Evolutionary conservation across 78 protist species (phyloP).

Genomic region (Dictyostelium brefeldianum): DNA sequence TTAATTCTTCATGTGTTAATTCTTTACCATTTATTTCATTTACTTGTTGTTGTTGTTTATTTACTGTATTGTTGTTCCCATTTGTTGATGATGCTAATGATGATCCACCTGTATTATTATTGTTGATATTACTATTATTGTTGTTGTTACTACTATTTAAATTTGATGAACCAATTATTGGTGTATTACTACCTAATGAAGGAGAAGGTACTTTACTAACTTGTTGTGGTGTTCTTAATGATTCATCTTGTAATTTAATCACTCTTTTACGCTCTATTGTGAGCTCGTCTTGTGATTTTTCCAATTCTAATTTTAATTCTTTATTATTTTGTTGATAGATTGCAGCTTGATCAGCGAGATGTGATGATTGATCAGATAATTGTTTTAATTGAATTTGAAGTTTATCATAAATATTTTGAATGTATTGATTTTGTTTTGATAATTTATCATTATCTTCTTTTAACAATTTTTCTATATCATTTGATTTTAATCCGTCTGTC

Average conservation of each 20-base stretch:
- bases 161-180: neutral
- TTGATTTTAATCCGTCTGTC: constrained; percentile 3
- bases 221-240: constrained; percentile 33
- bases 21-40: neutral
- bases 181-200: neutral
- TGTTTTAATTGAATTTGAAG: constrained; percentile 40
- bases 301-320: constrained; percentile 35
- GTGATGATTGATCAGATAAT: constrained; percentile 24
- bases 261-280: constrained; percentile 51
- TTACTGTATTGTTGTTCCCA: neutral
- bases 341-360: constrained; percentile 41
- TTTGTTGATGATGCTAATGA: constrained; percentile 6
- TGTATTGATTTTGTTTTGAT: constrained; percentile 62
- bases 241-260: constrained; percentile 65
- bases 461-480: constrained; percentile 35
- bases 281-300: constrained; percentile 51
- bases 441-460: constrained; percentile 74
- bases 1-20: constrained; percentile 26
- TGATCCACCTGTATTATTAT: neutral
- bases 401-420: constrained; percentile 57
- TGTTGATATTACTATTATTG: neutral
- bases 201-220: constrained; percentile 40
- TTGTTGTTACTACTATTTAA: neutral
- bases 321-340: constrained; percentile 24
- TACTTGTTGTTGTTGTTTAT: neutral